These are phyloP conservation scores for Neospermospora avenae DNA, from an alignment of 2,329 filamentous ascomycete species.

Conservation along the genomic window DNA sequence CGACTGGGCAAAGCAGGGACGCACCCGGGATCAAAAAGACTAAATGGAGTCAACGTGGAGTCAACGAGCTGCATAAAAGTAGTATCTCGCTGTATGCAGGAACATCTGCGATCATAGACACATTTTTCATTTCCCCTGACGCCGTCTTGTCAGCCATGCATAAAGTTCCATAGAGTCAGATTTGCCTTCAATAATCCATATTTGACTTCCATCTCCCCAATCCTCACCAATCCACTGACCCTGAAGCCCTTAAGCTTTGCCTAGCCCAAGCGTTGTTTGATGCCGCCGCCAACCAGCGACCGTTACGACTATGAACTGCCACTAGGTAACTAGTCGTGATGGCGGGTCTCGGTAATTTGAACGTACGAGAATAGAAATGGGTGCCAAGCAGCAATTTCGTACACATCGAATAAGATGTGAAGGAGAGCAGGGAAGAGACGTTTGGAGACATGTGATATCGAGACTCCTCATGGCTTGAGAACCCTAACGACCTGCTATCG, in stretches of 20 bases:
- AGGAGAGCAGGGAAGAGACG: background rate
- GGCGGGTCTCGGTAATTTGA: constrained; percentile 5
- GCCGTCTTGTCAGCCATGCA: background rate
- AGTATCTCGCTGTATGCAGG: background rate
- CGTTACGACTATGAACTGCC: background rate
- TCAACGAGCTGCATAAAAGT: background rate
- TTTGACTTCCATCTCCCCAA: background rate
- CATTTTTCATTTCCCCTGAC: constrained; percentile 9
- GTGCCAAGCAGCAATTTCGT: constrained; percentile 1
- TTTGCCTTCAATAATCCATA: background rate
- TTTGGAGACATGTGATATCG: background rate
- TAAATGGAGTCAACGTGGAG: background rate
- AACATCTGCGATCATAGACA: background rate
- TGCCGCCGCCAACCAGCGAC: background rate
- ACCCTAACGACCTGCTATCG: background rate
- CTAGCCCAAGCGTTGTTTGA: background rate
- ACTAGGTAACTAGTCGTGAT: constrained; percentile 1
- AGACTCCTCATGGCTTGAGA: background rate
- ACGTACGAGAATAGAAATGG: background rate
- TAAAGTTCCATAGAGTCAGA: background rate
- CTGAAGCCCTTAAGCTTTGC: background rate
- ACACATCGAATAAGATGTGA: background rate
- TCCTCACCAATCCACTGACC: background rate
- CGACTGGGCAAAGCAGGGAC: background rate
- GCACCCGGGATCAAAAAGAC: background rate